Conservation (phyloP, 2,329 filamentous ascomycete genomes). For the Sclerotinia nivalis region DNA sequence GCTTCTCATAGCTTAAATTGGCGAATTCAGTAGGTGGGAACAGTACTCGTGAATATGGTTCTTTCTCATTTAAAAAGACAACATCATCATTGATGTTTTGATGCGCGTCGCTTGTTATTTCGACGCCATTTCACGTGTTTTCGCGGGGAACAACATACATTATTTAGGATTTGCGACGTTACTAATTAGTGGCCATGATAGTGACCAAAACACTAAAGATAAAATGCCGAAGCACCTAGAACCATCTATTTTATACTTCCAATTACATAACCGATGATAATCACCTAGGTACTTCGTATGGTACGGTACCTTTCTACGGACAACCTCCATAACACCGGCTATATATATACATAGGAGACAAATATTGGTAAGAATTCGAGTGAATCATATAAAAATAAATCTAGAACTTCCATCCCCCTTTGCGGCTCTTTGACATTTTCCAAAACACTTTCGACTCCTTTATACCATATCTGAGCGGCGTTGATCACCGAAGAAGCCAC, state of each 20-base stretch:
- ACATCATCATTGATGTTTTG: background rate
- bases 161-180: background rate
- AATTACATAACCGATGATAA: too few relatives aligned
- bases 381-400: too few relatives aligned
- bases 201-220: background rate
- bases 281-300: background rate
- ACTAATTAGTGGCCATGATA: background rate
- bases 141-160: background rate
- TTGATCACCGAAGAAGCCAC: conserved; percentile 17
- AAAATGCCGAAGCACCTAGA: too few relatives aligned
- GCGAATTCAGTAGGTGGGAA: too few relatives aligned
- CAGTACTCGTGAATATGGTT: background rate
- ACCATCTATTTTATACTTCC: too few relatives aligned
- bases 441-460: background rate
- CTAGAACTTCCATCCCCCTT: background rate
- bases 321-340: too few relatives aligned
- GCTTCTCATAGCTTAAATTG: background rate
- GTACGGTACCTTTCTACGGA: too few relatives aligned
- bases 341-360: too few relatives aligned
- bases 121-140: conserved; percentile 10
- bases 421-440: conserved; percentile 4
- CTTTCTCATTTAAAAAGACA: background rate
- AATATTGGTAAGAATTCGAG: too few relatives aligned
- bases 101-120: conserved; percentile 9
- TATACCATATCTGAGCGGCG: background rate